A percentile compares a stretch with the other conserved stretches of the same genome.
phyloP scores from a whole-genome alignment of 441 rosid species.

The Populus tomentosa region DNA sequence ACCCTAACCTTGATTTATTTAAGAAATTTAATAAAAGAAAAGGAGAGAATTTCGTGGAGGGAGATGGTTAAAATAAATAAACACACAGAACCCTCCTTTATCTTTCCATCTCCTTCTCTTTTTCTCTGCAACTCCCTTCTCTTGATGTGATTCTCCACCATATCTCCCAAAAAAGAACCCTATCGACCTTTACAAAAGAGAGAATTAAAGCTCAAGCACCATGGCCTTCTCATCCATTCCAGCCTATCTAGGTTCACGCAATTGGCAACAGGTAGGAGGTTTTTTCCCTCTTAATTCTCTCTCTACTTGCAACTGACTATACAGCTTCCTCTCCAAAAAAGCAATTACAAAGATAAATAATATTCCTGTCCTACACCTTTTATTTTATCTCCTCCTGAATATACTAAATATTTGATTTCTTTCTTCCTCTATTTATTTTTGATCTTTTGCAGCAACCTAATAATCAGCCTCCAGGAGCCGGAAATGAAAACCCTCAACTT shows the following conservation, averaged over 20 bases:
- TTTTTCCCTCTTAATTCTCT: slow-evolving; percentile 2
- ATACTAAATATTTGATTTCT: slow-evolving; percentile 23
- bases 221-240: slow-evolving; percentile 90
- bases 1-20: slow-evolving; percentile 13
- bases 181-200: slow-evolving; percentile 51
- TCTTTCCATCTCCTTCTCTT: slow-evolving; percentile 33
- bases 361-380: slow-evolving; percentile 30
- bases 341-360: slow-evolving; percentile 27
- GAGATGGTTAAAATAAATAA: slow-evolving; percentile 30
- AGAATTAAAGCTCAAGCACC: slow-evolving; percentile 43
- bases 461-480: slow-evolving; percentile 29
- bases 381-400: slow-evolving; percentile 15
- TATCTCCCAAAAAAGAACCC: slow-evolving; percentile 21
- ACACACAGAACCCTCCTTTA: slow-evolving; percentile 23
- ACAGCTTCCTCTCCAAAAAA: slow-evolving; percentile 28
- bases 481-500: slow-evolving; percentile 23
- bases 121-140: slow-evolving; percentile 46
- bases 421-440: neutral
- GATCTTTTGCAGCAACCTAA: slow-evolving; percentile 36
- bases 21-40: slow-evolving; percentile 45
- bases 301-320: neutral
- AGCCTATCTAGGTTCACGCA: slow-evolving; percentile 82
- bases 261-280: slow-evolving; percentile 69
- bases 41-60: slow-evolving; percentile 20
- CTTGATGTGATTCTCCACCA: slow-evolving; percentile 62